Base-by-base conservation (phyloP, 2,329 filamentous ascomycete species). In the Hansfordia pulvinata region DNA sequence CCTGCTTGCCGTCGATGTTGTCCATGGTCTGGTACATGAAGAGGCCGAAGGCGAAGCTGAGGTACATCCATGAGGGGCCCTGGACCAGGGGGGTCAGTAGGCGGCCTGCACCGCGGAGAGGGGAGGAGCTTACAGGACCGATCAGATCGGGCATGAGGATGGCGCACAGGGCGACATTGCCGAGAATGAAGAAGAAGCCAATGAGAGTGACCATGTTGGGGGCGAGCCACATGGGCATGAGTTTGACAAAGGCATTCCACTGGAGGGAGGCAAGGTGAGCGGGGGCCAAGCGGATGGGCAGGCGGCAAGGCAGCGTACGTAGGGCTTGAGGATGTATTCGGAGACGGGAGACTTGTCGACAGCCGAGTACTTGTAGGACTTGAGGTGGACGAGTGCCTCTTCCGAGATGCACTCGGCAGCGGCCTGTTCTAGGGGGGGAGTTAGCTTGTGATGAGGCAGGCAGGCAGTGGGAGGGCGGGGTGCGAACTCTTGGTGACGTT, bases 11-110 rank as follows among this genome's bases (percentile, higher is more conserved):
- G 53, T 98, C 90, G 37, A 96, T 79, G 52, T 98, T 98, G 62
- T 98, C 90, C 78, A 98, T 86, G 10, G 90, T 98, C 41, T 90
- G 92, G 56, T 96, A 93, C 82, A 93, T 90, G 78, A 93, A 98
- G 32, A 98, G 68, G 20, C 90, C 90, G 38, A 93, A 70, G 2
- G 86, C 88, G 52, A 96, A 96, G 56, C 84, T 93, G 50, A 83
- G 92, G 60, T 93, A 96, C 12, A 96, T 54, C 88, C 90, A 96
- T 43, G 77, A 68, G 7, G 86, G 85, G 12, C 76, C 83, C 76
- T 90, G 21, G 6, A n/a, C 6, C 19, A 21, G n/a, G 10, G 19
- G 5, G 19, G 10, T 6, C 6, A 6, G 5, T 21, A 12, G 5
- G 13, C 6, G 5, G 10, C 5, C 19, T 10, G 19, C 10, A 32